Conservation (phyloP, 768 basidiomycete species). For the Cyclocybe cylindracea region DNA sequence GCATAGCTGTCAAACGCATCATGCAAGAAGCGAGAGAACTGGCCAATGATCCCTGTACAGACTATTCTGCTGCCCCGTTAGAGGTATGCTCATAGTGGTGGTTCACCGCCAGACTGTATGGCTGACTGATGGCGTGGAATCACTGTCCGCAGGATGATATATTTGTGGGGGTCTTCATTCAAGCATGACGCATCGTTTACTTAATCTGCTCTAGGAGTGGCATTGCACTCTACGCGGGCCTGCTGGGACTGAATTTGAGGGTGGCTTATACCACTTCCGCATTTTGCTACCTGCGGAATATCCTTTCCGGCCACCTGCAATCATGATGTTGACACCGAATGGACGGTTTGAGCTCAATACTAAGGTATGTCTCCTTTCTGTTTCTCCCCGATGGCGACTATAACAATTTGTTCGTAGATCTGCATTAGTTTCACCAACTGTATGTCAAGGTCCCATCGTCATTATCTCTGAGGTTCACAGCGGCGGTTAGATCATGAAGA, state of each 20-base stretch:
- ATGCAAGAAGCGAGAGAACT: constrained; percentile 95
- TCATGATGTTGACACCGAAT: constrained; percentile 95
- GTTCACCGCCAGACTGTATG: neutral
- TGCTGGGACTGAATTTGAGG: constrained; percentile 86
- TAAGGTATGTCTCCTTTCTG: constrained; percentile 57
- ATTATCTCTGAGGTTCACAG: constrained; percentile 10
- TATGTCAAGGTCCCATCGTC: constrained; percentile 32
- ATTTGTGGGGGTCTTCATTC: constrained; percentile 57
- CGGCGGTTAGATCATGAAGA: constrained; percentile 80
- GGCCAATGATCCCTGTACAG: constrained; percentile 78
- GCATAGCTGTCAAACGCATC: constrained; percentile 88
- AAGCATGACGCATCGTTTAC: neutral
- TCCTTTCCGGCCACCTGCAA: constrained; percentile 93
- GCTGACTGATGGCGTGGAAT: constrained; percentile 6
- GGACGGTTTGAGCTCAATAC: constrained; percentile 97
- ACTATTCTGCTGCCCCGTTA: constrained; percentile 84
- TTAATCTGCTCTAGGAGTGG: constrained; percentile 64
- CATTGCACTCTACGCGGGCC: constrained; percentile 96
- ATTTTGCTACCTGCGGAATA: constrained; percentile 91
- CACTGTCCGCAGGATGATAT: constrained; percentile 68
- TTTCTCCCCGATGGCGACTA: neutral
- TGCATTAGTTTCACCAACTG: constrained; percentile 93
- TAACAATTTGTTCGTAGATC: constrained; percentile 49
- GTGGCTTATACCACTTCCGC: constrained; percentile 95
- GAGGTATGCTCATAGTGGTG: constrained; percentile 45